These are phyloP conservation scores for Acephala macrosclerotiorum DNA, from an alignment of 2,329 filamentous ascomycete genomes.

Conservation along the genomic window DNA sequence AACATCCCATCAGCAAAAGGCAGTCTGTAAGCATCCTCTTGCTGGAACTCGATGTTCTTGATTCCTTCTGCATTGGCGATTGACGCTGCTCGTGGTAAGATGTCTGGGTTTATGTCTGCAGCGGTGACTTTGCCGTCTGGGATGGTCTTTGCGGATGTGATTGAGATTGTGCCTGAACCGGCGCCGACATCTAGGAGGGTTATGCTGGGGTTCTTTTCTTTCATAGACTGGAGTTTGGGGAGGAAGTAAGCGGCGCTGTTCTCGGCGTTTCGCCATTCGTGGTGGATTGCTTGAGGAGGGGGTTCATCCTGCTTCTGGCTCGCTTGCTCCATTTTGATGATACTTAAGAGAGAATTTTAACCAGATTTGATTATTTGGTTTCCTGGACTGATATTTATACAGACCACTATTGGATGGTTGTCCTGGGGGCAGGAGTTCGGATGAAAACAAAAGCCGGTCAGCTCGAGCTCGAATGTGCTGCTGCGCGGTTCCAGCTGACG, in stretches of 20 bases:
- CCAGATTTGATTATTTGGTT: too few relatives aligned
- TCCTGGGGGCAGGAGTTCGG: too few relatives aligned
- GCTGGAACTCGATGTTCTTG: conserved; percentile 39
- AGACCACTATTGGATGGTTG: too few relatives aligned
- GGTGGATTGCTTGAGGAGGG: conserved; percentile 34
- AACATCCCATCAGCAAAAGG: conserved; percentile 57
- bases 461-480: too few relatives aligned
- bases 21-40: conserved; percentile 38
- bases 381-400: too few relatives aligned
- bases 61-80: conserved; percentile 31
- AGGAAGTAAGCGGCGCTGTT: conserved; percentile 53
- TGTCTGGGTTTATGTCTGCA: conserved; percentile 45
- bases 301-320: conserved; percentile 20
- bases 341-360: too few relatives aligned
- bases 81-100: conserved; percentile 29
- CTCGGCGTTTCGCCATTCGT: conserved; percentile 49
- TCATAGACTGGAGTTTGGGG: conserved; percentile 46
- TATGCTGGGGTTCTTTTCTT: conserved; percentile 32
- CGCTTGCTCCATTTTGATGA: not conserved
- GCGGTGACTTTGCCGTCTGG: conserved; percentile 50
- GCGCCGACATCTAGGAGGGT: conserved; percentile 55
- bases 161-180: conserved; percentile 57
- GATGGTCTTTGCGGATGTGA: conserved; percentile 50
- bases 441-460: too few relatives aligned
- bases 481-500: too few relatives aligned